Base-by-base conservation (phyloP, 2,329 filamentous ascomycete species). In the Aspergillus melleus region DNA sequence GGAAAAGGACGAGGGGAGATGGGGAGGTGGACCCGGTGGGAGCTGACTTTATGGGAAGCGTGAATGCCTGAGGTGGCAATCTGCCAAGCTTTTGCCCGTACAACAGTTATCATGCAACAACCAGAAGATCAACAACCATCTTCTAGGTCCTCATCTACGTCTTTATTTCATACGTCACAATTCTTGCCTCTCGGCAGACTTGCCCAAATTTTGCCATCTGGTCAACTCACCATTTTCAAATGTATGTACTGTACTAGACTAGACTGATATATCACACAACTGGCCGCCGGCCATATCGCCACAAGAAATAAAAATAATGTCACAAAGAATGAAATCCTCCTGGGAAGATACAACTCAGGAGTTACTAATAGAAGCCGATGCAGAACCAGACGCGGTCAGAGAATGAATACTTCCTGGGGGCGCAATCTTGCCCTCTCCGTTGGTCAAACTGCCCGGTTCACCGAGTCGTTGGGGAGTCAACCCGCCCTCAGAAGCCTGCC, bases 381-480 rank as follows among this genome's bases (percentile, higher is more conserved):
- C 66, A 14, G 72, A 75, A 2, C 67, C 67, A 1, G 72, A 73
- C 24, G 72, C 71, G 8, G 71, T 60, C 63, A 66, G 61, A 2
- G 72, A 74, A 58, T 73, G 71, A 29, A 72, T 72, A 52, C 71
- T 74, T 8, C 65, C 68, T 6, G 70, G 63, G 2, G 66, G 66
- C 22, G 64, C 70, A 24, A 52, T 66, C 29, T 59, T 57, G 47
- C 55, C 60, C 42, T 71, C 66, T 16, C 69, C 67, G 55, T 68
- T 70, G 5, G 57, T 22, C 36, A 39, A 55, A n/a, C 62, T 61
- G 4, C 49, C 61, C 42, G 57, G 50, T 19, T 62, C 54, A 9
- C 42, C 26, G 14, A 57, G 56, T 8, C 12, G 56, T 10, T 52
- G 59, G 12, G 51, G 52, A 49, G 42, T 60, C 6, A 50, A 46